phyloP scores from a whole-genome alignment of 768 basidiomycete species.

The Amylocystis lapponica region DNA sequence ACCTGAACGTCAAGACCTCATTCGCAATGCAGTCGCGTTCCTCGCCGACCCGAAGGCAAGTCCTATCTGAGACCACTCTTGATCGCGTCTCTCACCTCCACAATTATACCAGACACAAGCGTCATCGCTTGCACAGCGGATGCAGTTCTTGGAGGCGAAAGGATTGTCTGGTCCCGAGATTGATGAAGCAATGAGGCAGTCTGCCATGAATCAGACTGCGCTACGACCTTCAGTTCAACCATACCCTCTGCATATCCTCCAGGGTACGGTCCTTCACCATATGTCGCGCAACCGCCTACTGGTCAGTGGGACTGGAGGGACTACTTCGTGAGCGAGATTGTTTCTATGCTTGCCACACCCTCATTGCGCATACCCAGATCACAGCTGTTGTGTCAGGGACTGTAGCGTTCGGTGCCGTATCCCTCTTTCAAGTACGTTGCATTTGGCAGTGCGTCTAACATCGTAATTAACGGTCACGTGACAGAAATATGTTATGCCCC shows the following conservation, averaged over 20 bases:
- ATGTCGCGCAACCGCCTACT: constrained; percentile 33
- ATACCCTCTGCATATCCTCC: constrained; percentile 29
- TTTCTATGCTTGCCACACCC: background rate
- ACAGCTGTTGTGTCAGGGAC: constrained; percentile 88
- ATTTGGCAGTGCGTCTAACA: too few relatives aligned
- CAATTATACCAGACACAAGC: constrained; percentile 57
- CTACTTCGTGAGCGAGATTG: constrained; percentile 76
- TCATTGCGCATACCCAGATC: constrained; percentile 49
- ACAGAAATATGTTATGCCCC: constrained; percentile 88
- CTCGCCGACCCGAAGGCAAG: constrained; percentile 77
- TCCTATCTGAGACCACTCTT: too few relatives aligned
- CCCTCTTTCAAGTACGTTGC: constrained; percentile 66
- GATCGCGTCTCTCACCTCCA: too few relatives aligned
- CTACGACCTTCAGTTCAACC: constrained; percentile 13
- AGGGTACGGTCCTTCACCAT: constrained; percentile 41
- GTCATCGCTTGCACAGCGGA: constrained; percentile 75
- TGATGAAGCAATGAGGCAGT: constrained; percentile 73
- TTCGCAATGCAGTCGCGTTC: constrained; percentile 80
- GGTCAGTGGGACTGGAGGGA: constrained; percentile 92
- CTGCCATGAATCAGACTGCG: constrained; percentile 29
- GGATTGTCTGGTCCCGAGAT: constrained; percentile 83
- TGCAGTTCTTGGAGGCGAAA: constrained; percentile 95
- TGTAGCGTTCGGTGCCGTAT: constrained; percentile 70
- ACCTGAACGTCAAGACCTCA: constrained; percentile 63
- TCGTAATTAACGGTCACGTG: background rate